A percentile compares a stretch with the other conserved stretches of the same genome.
phyloP scores from a whole-genome alignment of 306 rosid species.

The Styphnolobium japonicum region DNA sequence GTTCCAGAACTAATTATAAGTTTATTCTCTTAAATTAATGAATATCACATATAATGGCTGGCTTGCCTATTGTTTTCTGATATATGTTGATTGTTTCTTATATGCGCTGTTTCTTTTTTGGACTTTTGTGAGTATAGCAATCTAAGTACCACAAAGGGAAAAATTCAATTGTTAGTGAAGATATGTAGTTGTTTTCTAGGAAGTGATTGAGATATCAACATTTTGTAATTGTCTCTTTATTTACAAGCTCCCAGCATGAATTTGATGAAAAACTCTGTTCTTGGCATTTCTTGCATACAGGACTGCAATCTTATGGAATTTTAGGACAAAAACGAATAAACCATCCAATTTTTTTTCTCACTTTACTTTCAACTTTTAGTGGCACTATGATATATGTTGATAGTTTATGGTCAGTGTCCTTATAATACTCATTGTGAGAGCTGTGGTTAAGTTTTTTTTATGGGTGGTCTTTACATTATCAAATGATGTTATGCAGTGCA shows the following conservation, averaged over 20 bases:
- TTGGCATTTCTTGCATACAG: neutral
- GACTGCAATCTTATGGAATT: neutral
- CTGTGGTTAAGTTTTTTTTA: no score
- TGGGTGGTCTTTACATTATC: slow-evolving; percentile 8
- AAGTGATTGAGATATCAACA: neutral
- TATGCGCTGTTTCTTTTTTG: neutral
- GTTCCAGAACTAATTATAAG: neutral
- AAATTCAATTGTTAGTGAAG: neutral
- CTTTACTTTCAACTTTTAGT: neutral
- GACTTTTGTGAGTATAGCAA: neutral
- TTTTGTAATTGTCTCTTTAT: neutral
- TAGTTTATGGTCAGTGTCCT: neutral
- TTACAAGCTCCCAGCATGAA: neutral
- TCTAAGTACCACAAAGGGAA: neutral
- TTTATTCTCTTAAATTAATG: neutral
- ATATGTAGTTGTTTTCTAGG: neutral
- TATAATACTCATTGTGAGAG: no score
- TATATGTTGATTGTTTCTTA: neutral
- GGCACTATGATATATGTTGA: neutral
- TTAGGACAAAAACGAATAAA: neutral
- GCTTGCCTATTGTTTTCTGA: neutral
- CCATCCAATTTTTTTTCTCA: neutral
- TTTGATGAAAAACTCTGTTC: neutral
- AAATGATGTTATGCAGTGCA: slow-evolving; percentile 62
- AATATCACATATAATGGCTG: neutral